Evolutionary conservation across 306 rosid species (phyloP), one percentile per base, ranked within the genome.

Genomic region (Sechiopsis laciniata): DNA sequence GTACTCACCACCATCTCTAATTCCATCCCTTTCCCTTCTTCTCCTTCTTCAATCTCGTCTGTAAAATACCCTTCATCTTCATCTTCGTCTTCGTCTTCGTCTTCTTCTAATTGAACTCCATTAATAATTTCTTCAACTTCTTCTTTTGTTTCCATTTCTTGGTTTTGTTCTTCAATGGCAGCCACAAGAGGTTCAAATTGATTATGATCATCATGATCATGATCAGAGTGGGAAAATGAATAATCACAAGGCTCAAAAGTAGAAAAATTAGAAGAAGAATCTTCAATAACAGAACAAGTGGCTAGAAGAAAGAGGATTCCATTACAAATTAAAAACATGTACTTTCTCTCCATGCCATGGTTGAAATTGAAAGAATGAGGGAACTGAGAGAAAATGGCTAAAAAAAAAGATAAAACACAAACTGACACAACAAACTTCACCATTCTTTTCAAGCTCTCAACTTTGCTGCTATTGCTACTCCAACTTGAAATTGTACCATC

Each of bases 301-400:
- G 85, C 84, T 20, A 91, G 73, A 65, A 91, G 75, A 65, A 85
- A 89, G 48, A 91, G 91, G 73, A 88, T 85, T 74, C 78, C 91
- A 74, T 88, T 88, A 10, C 88, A 91, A 15, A 88, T 20, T 45
- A 89, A 88, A 71, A 91, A 91, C 85, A 91, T 82, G 82, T 84
- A 87, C 78, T 85, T 91, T 21, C 88, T 85, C 63, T 91, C 83
- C 9, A 89, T 77, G 32, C 81, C 80, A 79, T 75, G 92, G 50
- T 84, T 78, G 82, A 86, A 70, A 79, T 40, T 87, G 77, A 80
- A 85, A 40, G 88, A 83, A 56, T 87, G 75, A 22, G 89, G 83
- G 42, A 78, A 77, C 14, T 72, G 62, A 72, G 80, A 80, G 66
- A 80, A 74, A 54, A 84, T 77, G 13, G 76, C 75, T 24, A 81